phyloP scores from a whole-genome alignment of 805 yeast genomes.

The Barnettozyma wickerhamii region DNA sequence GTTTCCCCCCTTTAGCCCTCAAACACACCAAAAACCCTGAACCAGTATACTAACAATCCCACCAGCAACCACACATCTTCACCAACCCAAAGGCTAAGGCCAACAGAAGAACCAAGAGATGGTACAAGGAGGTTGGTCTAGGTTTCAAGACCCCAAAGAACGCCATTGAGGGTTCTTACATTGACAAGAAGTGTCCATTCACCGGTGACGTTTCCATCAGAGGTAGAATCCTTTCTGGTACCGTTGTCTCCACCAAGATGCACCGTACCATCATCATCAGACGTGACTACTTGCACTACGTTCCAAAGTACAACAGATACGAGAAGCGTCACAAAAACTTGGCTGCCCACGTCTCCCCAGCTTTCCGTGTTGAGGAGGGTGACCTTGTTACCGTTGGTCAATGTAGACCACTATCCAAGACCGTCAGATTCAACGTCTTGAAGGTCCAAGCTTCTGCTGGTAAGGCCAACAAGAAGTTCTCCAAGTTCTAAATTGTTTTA shows the following conservation, averaged over 20 bases:
- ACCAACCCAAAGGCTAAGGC: slow-evolving; percentile 99
- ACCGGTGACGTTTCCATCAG: slow-evolving; percentile 96
- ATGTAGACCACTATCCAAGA: slow-evolving; percentile 99
- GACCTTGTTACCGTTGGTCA: slow-evolving; percentile 99
- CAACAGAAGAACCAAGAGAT: slow-evolving; percentile 98
- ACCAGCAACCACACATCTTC: slow-evolving; percentile 99
- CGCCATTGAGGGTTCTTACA: slow-evolving; percentile 98
- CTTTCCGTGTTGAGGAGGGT: slow-evolving; percentile 99
- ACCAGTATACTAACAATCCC: background rate
- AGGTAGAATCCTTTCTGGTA: slow-evolving; percentile 99
- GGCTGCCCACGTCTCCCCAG: slow-evolving; percentile 99
- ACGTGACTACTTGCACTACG: slow-evolving; percentile 99
- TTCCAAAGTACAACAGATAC: slow-evolving; percentile 99
- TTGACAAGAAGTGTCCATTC: slow-evolving; percentile 99
- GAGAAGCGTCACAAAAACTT: slow-evolving; percentile 99
- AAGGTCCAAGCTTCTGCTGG: slow-evolving; percentile 88
- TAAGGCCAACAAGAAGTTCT: slow-evolving; percentile 88
- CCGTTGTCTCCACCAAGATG: slow-evolving; percentile 99
- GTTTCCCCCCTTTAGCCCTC: background rate
- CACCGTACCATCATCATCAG: slow-evolving; percentile 99
- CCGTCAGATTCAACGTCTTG: slow-evolving; percentile 99
- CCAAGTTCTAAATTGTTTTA: slow-evolving; percentile 72
- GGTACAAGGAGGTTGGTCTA: slow-evolving; percentile 99
- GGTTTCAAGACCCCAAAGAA: slow-evolving; percentile 99
- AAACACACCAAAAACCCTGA: background rate